These are phyloP conservation scores for Entoloma clypeatum DNA, from an alignment of 1,284 basidiomycete species.

Conservation along the genomic window DNA sequence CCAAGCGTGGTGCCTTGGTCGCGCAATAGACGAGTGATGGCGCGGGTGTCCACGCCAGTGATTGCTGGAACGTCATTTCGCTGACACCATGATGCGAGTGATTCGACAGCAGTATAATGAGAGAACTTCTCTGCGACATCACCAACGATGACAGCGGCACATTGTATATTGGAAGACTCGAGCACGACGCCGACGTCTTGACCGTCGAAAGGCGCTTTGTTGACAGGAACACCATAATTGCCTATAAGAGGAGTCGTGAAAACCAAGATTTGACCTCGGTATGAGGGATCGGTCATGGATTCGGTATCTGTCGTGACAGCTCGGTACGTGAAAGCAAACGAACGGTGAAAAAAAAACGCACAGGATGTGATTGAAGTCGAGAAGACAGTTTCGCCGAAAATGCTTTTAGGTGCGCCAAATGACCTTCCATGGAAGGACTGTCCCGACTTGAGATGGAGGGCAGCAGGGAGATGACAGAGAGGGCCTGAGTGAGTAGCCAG, in stretches of 20 bases:
- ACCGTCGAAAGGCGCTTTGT: conserved; percentile 70
- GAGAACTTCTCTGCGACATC: conserved; percentile 95
- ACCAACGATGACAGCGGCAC: conserved; percentile 89
- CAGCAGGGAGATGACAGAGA: conserved; percentile 62
- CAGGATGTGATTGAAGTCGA: conserved; percentile 98
- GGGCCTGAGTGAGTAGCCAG: conserved; percentile 63
- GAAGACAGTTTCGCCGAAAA: conserved; percentile 97
- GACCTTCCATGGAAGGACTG: conserved; percentile 87
- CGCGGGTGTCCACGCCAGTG: conserved; percentile 96
- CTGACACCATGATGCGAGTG: conserved; percentile 90
- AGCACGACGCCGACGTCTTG: conserved; percentile 89
- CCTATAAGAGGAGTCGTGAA: conserved; percentile 99
- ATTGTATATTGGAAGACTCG: conserved; percentile 89
- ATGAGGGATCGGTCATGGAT: conserved; percentile 99
- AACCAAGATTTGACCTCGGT: conserved; percentile 95
- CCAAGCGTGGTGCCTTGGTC: conserved; percentile 98
- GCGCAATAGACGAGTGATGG: conserved; percentile 89
- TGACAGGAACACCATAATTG: conserved; percentile 95
- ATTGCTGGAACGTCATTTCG: conserved; percentile 90
- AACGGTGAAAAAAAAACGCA: conserved; percentile 35
- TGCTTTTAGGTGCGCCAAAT: conserved; percentile 87
- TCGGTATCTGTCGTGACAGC: conserved; percentile 74
- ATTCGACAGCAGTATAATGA: conserved; percentile 93
- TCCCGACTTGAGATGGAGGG: conserved; percentile 91
- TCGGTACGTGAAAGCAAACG: conserved; percentile 3